A percentile compares a stretch with the other conserved stretches of the same genome.
Conservation (phyloP, 192 early-diverging fungal genomes). For the Kickxella alabastrina region DNA sequence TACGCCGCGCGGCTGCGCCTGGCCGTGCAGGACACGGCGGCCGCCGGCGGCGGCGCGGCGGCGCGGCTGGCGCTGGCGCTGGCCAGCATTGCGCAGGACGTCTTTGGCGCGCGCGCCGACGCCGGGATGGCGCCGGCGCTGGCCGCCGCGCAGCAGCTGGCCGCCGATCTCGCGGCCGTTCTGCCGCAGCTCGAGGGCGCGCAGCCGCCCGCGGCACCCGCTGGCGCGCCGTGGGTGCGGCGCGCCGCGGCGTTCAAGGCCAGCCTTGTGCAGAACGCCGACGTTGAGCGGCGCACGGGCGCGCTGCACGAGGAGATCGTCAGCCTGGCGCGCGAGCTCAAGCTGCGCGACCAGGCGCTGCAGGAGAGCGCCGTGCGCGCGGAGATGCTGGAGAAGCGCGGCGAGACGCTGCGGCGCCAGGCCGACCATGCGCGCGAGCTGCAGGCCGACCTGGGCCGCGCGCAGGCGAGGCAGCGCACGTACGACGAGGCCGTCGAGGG, state of each 20-base stretch:
- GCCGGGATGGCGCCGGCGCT: conserved; percentile 17
- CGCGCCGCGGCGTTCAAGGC: conserved; percentile 78
- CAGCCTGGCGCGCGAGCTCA: conserved; percentile 73
- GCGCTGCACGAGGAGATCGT: conserved; percentile 74
- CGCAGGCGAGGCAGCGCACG: conserved; percentile 59
- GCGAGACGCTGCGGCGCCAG: conserved; percentile 65
- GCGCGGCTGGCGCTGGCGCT: conserved; percentile 15
- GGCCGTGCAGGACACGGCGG: conserved; percentile 17
- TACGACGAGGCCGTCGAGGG: conserved; percentile 70
- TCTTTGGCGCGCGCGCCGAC: conserved; percentile 25
- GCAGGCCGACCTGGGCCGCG: conserved; percentile 57
- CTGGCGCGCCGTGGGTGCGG: conserved; percentile 72
- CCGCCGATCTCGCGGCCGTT: conserved; percentile 12
- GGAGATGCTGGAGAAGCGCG: conserved; percentile 78
- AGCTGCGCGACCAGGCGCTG: conserved; percentile 75
- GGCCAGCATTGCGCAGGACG: conserved; percentile 28
- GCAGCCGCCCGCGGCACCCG: conserved; percentile 2
- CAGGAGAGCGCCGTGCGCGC: conserved; percentile 74
- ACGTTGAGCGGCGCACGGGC: conserved; percentile 73
- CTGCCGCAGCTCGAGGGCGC: conserved; percentile 11
- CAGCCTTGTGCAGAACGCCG: conserved; percentile 74
- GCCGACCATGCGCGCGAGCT: conserved; percentile 58
- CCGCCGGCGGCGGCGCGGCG: conserved; percentile 4
- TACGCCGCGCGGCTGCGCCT: conserved; percentile 15
- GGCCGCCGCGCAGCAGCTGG: conserved; percentile 16